Base-by-base conservation (phyloP, 345 rosid species). In the Eucalyptus regnans region DNA sequence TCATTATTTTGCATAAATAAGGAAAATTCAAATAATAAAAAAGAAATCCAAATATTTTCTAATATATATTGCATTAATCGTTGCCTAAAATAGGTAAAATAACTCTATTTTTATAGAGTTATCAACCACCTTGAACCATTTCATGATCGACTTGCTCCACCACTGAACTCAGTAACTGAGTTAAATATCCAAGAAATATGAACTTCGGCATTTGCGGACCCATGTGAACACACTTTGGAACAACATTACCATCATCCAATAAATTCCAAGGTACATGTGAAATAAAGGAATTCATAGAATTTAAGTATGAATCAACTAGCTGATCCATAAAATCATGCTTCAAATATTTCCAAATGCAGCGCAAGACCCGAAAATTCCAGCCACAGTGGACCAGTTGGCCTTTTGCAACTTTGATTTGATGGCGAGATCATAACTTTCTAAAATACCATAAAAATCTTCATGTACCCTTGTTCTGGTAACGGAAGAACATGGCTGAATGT, bases 151-250 rank as follows among this genome's bases (percentile, higher is more conserved):
- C 86, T 87, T 92, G 95, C 89, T 94, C 96, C 89, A 94, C 94
- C 90, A 94, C 81, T 22, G 99, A 95, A 93, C 96, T 95, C 23
- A 97, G 93, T 41, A 96, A 92, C 93, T 96, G 97, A 89, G 95
- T 88, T 90, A 96, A 93, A 89, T 52, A 93, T 90, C 97, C 98
- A 54, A 95, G 91, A 93, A 96, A 94, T 71, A 93, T 33, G 86
- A 90, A 85, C 84, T 71, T 90, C 25, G 88, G 90, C 89, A 89
- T 93, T 86, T 91, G 87, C 48, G 46, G 87, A 54, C 86, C 87
- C 81, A 81, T 56, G 79, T 90, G 3, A 86, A 48, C 88, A 86
- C 88, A 48, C 90, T 89, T 87, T 88, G 86, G 94, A 89, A 85
- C 66, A 87, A 88, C 86, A 88, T 56, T 91, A 58, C 71, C 51